These are phyloP conservation scores for Blastocystis sp. DNA, from an alignment of 352 stramenopile species.

Conservation along the genomic window DNA sequence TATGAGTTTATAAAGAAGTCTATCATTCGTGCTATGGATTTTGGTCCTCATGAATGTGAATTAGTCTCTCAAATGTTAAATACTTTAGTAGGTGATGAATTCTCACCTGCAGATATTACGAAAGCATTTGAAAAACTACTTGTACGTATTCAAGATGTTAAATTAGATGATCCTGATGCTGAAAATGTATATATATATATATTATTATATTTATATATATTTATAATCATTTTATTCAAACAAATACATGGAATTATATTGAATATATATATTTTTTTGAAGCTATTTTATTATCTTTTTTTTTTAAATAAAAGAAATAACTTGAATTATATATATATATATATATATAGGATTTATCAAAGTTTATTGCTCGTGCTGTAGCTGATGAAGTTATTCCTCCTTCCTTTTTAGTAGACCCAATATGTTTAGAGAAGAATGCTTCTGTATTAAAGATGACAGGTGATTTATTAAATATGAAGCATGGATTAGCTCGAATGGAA, in stretches of 20 bases:
- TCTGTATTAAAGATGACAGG: constrained; percentile 36
- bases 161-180: constrained; percentile 74
- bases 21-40: too few relatives aligned
- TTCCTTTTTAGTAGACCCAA: constrained; percentile 80
- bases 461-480: constrained; percentile 39
- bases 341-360: constrained; percentile 36
- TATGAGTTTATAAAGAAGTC: too few relatives aligned
- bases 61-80: too few relatives aligned
- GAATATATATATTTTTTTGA: constrained; percentile 3
- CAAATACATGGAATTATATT: neutral
- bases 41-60: too few relatives aligned
- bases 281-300: too few relatives aligned
- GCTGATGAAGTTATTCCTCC: constrained; percentile 92
- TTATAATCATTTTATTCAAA: neutral
- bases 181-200: constrained; percentile 36
- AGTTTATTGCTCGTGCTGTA: constrained; percentile 81
- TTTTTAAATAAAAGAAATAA: too few relatives aligned
- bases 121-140: constrained; percentile 85
- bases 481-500: constrained; percentile 75
- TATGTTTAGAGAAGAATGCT: constrained; percentile 71
- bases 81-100: too few relatives aligned
- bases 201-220: neutral
- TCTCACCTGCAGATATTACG: too few relatives aligned
- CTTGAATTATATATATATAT: too few relatives aligned
- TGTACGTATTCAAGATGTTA: constrained; percentile 76